A percentile compares a stretch with the other conserved stretches of the same genome.
phyloP scores from a whole-genome alignment of 2,329 filamentous ascomycete genomes.

The Claviceps monticola region DNA sequence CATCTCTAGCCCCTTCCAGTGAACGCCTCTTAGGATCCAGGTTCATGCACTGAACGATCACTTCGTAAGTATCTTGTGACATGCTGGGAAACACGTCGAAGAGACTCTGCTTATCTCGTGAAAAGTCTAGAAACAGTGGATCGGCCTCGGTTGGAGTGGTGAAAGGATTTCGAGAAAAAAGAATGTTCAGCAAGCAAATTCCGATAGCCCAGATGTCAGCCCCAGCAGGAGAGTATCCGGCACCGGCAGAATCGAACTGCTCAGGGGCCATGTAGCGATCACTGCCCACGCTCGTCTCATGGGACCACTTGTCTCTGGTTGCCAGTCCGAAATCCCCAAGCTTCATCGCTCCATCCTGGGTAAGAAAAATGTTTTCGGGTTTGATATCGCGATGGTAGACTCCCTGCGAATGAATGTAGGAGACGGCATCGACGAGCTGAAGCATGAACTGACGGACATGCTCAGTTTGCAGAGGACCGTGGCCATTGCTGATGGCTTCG shows the following conservation, averaged over 20 bases:
- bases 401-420: slow-evolving; percentile 80
- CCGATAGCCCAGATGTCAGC: slow-evolving; percentile 97
- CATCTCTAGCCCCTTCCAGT: slow-evolving; percentile 60
- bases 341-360: slow-evolving; percentile 78
- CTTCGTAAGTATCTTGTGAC: slow-evolving; percentile 95
- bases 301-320: slow-evolving; percentile 78
- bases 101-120: slow-evolving; percentile 81
- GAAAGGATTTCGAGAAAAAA: slow-evolving; percentile 96
- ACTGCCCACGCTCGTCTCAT: slow-evolving; percentile 86
- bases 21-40: slow-evolving; percentile 84
- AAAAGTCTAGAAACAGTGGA: slow-evolving; percentile 84
- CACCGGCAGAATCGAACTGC: slow-evolving; percentile 80
- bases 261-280: slow-evolving; percentile 99
- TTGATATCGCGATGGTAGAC: slow-evolving; percentile 98
- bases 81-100: slow-evolving; percentile 98
- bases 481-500: slow-evolving; percentile 82
- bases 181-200: slow-evolving; percentile 87
- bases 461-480: slow-evolving; percentile 84
- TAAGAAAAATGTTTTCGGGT: slow-evolving; percentile 96
- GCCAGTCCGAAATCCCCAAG: slow-evolving; percentile 92
- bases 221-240: slow-evolving; percentile 82
- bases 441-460: slow-evolving; percentile 97
- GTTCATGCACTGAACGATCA: slow-evolving; percentile 80
- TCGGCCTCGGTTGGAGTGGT: slow-evolving; percentile 83
- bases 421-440: slow-evolving; percentile 77